These are phyloP conservation scores for Boletus speciosus DNA, from an alignment of 768 basidiomycete genomes.

Conservation along the genomic window DNA sequence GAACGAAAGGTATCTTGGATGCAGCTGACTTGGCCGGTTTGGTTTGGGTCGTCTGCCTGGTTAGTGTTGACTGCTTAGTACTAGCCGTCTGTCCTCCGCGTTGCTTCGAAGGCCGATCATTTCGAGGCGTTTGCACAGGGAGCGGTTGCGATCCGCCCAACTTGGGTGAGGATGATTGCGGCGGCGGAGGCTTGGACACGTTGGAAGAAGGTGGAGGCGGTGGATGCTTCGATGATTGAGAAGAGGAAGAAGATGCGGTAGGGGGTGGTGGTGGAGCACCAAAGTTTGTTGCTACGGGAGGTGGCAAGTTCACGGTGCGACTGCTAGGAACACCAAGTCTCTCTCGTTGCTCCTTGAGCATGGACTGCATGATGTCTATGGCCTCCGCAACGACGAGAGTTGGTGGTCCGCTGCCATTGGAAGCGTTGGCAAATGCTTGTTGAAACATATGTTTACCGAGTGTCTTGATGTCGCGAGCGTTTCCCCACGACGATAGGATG, in stretches of 20 bases:
- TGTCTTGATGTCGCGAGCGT: conserved; percentile 61
- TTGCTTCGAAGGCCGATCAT: conserved; percentile 1
- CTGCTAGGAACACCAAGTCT: conserved; percentile 23
- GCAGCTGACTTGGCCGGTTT: neutral
- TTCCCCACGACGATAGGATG: conserved; percentile 57
- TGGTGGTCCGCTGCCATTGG: neutral
- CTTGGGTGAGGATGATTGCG: neutral
- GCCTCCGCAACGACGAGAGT: conserved; percentile 1
- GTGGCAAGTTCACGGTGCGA: conserved; percentile 1
- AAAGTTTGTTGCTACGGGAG: conserved; percentile 18
- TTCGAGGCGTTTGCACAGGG: conserved; percentile 14
- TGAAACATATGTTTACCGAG: conserved; percentile 32
- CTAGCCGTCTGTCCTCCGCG: neutral
- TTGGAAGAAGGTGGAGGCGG: neutral
- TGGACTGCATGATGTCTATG: conserved; percentile 9
- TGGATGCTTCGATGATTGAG: conserved; percentile 5
- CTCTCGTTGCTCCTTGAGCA: conserved; percentile 19
- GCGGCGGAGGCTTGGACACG: neutral
- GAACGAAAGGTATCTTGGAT: neutral
- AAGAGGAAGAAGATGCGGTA: conserved; percentile 14
- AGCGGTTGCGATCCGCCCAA: conserved; percentile 1
- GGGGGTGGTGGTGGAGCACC: conserved; percentile 24
- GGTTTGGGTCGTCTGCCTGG: conserved; percentile 1
- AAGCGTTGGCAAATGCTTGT: conserved; percentile 12
- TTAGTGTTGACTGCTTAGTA: neutral